These are phyloP conservation scores for Oidiodendron maius DNA, from an alignment of 495 filamentous ascomycete genomes.

Conservation along the genomic window DNA sequence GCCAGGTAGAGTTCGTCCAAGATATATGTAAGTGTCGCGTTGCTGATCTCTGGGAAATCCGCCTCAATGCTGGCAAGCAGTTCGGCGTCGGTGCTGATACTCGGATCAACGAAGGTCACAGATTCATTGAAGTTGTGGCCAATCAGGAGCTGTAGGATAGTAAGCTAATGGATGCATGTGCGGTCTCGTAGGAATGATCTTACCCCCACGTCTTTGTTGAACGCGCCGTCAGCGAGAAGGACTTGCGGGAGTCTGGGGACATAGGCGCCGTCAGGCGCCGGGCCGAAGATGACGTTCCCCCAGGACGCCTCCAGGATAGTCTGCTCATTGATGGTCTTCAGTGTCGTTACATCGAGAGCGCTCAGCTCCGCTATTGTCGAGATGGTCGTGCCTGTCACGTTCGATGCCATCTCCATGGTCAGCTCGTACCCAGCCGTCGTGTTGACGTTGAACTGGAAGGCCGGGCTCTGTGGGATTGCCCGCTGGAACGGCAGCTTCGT, in stretches of 20 bases:
- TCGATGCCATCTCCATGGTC: neutral
- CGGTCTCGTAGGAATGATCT: no score
- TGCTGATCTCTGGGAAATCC: conserved; percentile 27
- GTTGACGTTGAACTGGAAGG: conserved; percentile 14
- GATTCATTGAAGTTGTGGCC: conserved; percentile 52
- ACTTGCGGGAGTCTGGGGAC: conserved; percentile 49
- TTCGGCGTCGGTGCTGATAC: conserved; percentile 16
- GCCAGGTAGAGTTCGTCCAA: conserved; percentile 22
- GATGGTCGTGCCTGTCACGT: conserved; percentile 19
- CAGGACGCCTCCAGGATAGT: conserved; percentile 35
- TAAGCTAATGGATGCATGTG: no score
- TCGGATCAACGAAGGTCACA: conserved; percentile 15
- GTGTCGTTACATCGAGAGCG: conserved; percentile 32
- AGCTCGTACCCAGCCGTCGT: conserved; percentile 11
- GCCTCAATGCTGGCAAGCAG: conserved; percentile 17
- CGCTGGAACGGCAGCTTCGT: conserved; percentile 18
- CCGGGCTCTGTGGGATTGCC: conserved; percentile 26
- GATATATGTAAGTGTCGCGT: conserved; percentile 7
- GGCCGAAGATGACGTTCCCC: conserved; percentile 49
- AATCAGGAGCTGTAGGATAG: conserved; percentile 48
- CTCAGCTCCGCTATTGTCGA: conserved; percentile 43
- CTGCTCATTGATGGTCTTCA: conserved; percentile 46
- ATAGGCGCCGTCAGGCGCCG: conserved; percentile 53
- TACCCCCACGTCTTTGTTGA: no score
- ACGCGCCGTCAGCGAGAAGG: conserved; percentile 50